These are phyloP conservation scores for Aspergillus floridensis DNA, from an alignment of 2,329 filamentous ascomycete species.

Conservation along the genomic window DNA sequence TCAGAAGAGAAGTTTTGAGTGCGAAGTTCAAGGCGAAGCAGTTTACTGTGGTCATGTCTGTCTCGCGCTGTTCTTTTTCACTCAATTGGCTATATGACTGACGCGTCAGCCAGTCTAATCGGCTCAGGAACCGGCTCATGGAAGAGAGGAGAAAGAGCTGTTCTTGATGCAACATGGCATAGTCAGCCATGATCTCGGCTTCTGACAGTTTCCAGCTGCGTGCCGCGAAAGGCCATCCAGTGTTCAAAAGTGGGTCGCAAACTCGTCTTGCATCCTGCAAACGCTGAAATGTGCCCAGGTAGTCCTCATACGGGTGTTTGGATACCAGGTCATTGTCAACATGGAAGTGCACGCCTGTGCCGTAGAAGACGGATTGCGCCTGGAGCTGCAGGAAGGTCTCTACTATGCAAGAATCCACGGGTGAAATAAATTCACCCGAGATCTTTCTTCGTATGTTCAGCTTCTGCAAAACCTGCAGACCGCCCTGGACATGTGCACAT, in stretches of 20 bases:
- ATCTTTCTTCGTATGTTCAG: neutral
- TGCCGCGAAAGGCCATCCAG: neutral
- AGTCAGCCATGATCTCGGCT: neutral
- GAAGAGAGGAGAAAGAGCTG: neutral
- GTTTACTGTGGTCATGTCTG: neutral
- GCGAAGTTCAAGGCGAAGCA: neutral
- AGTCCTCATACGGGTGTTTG: neutral
- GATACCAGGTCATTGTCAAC: neutral
- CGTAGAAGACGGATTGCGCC: neutral
- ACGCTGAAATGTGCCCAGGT: neutral
- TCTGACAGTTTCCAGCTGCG: neutral
- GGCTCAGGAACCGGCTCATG: neutral
- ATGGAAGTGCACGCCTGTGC: neutral
- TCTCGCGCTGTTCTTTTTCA: neutral
- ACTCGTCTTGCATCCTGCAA: neutral
- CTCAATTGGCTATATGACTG: neutral
- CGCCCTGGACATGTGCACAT: neutral
- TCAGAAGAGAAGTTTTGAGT: neutral
- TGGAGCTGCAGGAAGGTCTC: neutral
- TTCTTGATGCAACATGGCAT: neutral
- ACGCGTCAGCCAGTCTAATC: neutral
- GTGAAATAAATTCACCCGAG: neutral
- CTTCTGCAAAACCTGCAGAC: neutral
- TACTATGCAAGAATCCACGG: neutral
- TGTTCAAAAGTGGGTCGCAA: neutral